Percentiles rank a stretch among this genome's conserved stretches.
Evolutionary conservation across 495 filamentous ascomycete species (phyloP).

Genomic region (Cercophora samala): DNA sequence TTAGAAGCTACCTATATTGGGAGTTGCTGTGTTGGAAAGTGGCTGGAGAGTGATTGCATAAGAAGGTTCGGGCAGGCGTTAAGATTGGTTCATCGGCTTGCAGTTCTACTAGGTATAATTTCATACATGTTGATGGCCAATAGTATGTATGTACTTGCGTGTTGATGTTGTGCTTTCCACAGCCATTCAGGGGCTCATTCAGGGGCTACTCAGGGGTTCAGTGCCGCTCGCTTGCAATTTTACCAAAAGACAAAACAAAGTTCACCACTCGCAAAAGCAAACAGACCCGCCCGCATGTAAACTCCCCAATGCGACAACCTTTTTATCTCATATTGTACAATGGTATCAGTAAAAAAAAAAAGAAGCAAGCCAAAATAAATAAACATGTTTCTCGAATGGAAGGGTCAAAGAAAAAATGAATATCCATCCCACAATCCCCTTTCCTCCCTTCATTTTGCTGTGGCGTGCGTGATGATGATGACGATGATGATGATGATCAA

Average conservation of each 20-base stretch:
- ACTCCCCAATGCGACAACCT: neutral
- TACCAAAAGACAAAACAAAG: no score
- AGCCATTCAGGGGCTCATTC: neutral
- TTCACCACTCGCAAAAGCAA: no score
- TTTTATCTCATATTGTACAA: neutral
- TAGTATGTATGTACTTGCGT: no score
- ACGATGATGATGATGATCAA: neutral
- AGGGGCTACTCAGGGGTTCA: neutral
- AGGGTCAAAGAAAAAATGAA: neutral
- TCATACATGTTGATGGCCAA: no score
- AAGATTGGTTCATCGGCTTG: no score
- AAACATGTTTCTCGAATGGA: neutral
- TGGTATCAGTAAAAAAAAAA: neutral
- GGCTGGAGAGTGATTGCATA: no score
- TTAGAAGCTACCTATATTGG: slow-evolving; percentile 22
- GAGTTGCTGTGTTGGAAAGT: neutral
- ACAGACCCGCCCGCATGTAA: no score
- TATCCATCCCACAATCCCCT: neutral
- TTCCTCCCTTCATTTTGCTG: neutral
- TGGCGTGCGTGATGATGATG: neutral
- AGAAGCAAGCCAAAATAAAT: neutral
- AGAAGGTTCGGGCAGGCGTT: no score
- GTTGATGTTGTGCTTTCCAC: neutral
- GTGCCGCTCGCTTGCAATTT: no score
- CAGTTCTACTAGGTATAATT: no score